Percentiles rank a stretch among this genome's conserved stretches.
phyloP scores from a whole-genome alignment of 345 rosid species.

The Populus tremula region DNA sequence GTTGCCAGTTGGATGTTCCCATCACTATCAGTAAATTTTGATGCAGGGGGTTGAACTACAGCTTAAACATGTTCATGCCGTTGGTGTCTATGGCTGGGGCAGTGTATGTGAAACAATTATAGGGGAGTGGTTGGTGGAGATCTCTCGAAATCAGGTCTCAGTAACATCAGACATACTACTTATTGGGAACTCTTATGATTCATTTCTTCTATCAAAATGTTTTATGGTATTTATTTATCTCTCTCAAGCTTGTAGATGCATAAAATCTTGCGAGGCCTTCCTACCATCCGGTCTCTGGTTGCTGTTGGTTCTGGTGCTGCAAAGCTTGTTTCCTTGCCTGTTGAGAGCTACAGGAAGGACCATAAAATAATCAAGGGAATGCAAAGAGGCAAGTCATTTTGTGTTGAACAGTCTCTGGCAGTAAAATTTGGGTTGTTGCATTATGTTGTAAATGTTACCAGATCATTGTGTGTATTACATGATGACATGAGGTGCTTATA shows the following conservation, averaged over 20 bases:
- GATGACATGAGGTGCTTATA: neutral
- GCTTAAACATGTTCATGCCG: constrained; percentile 88
- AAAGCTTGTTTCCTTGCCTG: constrained; percentile 80
- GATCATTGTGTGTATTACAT: too few relatives aligned
- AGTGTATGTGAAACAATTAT: constrained; percentile 74
- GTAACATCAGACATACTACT: neutral
- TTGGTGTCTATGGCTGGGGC: constrained; percentile 85
- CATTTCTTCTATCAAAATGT: neutral
- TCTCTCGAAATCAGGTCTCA: constrained; percentile 89
- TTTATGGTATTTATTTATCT: neutral
- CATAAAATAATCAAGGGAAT: constrained; percentile 78
- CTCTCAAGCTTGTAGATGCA: constrained; percentile 45
- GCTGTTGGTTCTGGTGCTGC: constrained; percentile 77
- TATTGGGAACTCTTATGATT: constrained; percentile 15
- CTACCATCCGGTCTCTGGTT: constrained; percentile 69
- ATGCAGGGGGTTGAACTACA: constrained; percentile 84
- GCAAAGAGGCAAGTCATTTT: constrained; percentile 75
- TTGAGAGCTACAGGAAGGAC: constrained; percentile 84
- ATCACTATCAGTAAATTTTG: constrained; percentile 25
- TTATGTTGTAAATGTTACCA: neutral
- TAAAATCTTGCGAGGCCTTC: constrained; percentile 68
- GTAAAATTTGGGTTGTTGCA: neutral
- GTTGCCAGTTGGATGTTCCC: constrained; percentile 15
- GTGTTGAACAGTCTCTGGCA: constrained; percentile 1
- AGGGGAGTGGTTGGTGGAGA: constrained; percentile 94